Evolutionary conservation across 208 protist genomes (phyloP), one percentile per base, ranked within the genome.

Genomic region (Trypanosoma lewisi): DNA sequence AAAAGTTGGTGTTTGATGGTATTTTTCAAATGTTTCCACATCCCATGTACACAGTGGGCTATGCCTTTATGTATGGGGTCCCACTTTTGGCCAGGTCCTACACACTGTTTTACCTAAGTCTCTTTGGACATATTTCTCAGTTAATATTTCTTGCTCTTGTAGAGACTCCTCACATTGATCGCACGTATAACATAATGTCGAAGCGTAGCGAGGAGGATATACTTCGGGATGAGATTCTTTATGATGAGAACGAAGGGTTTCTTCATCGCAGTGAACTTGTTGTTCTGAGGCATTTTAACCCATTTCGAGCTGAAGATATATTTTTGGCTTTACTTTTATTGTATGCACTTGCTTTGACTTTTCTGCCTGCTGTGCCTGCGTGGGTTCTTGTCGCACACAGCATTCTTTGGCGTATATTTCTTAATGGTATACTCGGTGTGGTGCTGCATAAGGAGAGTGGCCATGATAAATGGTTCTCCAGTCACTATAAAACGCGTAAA

Each of bases 31-130:
- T 97, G 82, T 90, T 97, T 54, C 93, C 93, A 33, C 94, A 98
- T 73, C 94, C 93, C 17, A 98, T 98, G 95, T 98, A 98, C 65
- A 97, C 94, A 11, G 92, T 97, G 47, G 95, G 85, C 34, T 98
- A 98, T 70, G 69, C 80, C 42, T 97, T 97, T 69, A 96, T 95
- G 75, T 98, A 98, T 74, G 96, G 95, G 28, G 68, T 91, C 23
- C 79, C 73, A n/a, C 53, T 98, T 44, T 89, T 98, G 67, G 67
- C 90, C 23, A 88, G 89, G 63, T 97, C 87, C 0, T 96, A 95
- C 73, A 94, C 86, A 19, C 80, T 98, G 44, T 89, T 98, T 39
- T 97, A 96, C 78, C 77, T 96, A 56, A 87, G 80, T 57, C 75
- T 98, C n/a, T n/a, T 94, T 70, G 95, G 89, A 4, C 94, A 98